Conservation (phyloP, 1,284 basidiomycete genomes). For the Anthracocystis walkeri region DNA sequence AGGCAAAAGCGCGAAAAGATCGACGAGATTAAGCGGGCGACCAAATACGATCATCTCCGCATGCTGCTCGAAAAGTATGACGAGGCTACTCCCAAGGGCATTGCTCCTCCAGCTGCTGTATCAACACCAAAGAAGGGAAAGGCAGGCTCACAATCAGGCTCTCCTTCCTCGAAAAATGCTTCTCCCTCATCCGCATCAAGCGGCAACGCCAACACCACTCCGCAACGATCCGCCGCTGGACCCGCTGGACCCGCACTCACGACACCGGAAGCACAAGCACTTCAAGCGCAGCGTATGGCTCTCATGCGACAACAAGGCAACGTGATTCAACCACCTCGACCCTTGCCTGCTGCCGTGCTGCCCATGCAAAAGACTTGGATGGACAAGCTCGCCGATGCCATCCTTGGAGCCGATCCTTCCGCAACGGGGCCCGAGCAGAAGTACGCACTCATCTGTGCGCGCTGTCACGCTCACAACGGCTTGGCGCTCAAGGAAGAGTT, state of each 20-base stretch:
- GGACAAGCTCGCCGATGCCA: constrained; percentile 70
- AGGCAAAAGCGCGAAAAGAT: constrained; percentile 86
- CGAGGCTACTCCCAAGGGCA: constrained; percentile 71
- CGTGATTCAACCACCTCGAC: constrained; percentile 9
- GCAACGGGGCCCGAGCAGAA: constrained; percentile 69
- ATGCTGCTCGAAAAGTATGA: constrained; percentile 93
- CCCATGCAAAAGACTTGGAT: constrained; percentile 58
- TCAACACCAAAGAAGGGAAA: constrained; percentile 30
- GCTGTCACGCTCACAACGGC: constrained; percentile 93
- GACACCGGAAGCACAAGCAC: constrained; percentile 35
- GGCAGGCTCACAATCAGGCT: constrained; percentile 12
- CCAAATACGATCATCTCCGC: constrained; percentile 91
- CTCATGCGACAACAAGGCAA: constrained; percentile 42
- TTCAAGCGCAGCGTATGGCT: constrained; percentile 48
- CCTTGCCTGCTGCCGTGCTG: not conserved
- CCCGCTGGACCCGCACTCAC: constrained; percentile 4
- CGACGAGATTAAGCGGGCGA: constrained; percentile 96
- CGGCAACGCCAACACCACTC: constrained; percentile 13
- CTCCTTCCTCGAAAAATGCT: constrained; percentile 23
- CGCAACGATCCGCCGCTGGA: constrained; percentile 8
- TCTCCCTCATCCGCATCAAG: constrained; percentile 10
- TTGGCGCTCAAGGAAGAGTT: constrained; percentile 88
- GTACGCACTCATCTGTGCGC: constrained; percentile 93
- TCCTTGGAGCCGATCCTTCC: constrained; percentile 70
- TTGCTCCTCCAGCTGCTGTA: constrained; percentile 9